Conservation (phyloP, 2,329 filamentous ascomycete species). For the Purpureocillium lavendulum region DNA sequence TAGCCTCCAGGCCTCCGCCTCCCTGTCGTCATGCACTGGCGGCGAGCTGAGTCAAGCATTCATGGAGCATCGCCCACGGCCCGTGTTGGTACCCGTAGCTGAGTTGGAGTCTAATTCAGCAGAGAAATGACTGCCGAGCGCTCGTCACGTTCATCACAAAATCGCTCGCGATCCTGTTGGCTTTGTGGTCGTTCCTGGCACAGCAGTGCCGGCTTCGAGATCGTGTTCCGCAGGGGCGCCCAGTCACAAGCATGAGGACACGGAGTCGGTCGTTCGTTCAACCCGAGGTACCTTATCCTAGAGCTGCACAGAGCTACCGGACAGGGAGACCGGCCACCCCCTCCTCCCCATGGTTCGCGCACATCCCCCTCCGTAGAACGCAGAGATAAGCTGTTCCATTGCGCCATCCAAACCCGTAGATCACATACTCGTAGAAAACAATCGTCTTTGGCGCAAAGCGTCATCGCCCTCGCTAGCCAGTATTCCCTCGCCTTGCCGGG, state of each 20-base stretch:
- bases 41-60: too few species aligned
- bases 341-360: not conserved
- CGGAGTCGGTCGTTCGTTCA: not conserved
- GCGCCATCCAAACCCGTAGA: slow-evolving; percentile 3
- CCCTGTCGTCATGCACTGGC: too few species aligned
- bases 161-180: too few species aligned
- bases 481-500: not conserved
- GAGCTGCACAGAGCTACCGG: not conserved
- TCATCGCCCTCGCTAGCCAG: not conserved
- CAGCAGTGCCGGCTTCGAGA: too few species aligned
- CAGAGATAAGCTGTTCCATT: slow-evolving; percentile 2
- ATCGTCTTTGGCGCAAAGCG: not conserved
- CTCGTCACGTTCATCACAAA: too few species aligned
- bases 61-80: too few species aligned
- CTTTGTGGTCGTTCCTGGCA: too few species aligned
- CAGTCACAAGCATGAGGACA: not conserved
- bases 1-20: too few species aligned
- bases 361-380: not conserved
- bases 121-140: too few species aligned
- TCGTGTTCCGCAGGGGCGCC: too few species aligned
- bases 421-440: not conserved
- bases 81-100: too few species aligned
- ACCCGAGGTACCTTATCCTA: not conserved
- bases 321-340: not conserved
- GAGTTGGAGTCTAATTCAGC: too few species aligned